These are phyloP conservation scores for Wickerhamiella australiensis DNA, from an alignment of 805 yeast species.

Conservation along the genomic window DNA sequence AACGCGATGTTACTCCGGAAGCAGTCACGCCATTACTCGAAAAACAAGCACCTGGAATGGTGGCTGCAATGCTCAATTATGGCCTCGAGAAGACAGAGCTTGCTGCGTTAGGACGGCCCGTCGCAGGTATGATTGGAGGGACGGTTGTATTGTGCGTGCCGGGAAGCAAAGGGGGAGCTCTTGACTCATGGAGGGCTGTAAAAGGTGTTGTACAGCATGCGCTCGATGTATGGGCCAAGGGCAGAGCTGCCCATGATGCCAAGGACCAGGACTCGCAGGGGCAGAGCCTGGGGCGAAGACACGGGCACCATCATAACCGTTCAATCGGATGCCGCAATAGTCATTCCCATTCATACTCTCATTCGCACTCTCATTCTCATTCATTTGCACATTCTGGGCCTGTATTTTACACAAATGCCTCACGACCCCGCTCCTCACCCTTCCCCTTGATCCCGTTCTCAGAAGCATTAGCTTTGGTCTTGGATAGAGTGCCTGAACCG, in stretches of 20 bases:
- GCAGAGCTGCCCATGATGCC: neutral
- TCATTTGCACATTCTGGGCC: conserved; percentile 23
- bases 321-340: too few species aligned
- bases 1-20: conserved; percentile 40
- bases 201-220: conserved; percentile 35
- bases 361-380: conserved; percentile 16
- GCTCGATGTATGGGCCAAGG: conserved; percentile 18
- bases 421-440: conserved; percentile 39
- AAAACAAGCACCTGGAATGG: conserved; percentile 39
- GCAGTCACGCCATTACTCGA: conserved; percentile 35
- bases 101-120: conserved; percentile 41
- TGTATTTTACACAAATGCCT: conserved; percentile 34
- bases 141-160: conserved; percentile 38
- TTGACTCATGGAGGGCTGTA: conserved; percentile 35
- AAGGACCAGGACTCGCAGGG: neutral
- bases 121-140: conserved; percentile 34
- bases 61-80: conserved; percentile 35
- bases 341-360: conserved; percentile 6
- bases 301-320: neutral
- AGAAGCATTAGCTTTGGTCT: conserved; percentile 32
- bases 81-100: conserved; percentile 37
- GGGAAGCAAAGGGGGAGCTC: conserved; percentile 41
- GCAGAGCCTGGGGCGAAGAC: neutral
- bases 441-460: conserved; percentile 36
- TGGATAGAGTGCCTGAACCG: conserved; percentile 28